A percentile compares a stretch with the other conserved stretches of the same genome.
Conservation (phyloP, 352 stramenopile genomes). For the Poterioochromonas sp. region DNA sequence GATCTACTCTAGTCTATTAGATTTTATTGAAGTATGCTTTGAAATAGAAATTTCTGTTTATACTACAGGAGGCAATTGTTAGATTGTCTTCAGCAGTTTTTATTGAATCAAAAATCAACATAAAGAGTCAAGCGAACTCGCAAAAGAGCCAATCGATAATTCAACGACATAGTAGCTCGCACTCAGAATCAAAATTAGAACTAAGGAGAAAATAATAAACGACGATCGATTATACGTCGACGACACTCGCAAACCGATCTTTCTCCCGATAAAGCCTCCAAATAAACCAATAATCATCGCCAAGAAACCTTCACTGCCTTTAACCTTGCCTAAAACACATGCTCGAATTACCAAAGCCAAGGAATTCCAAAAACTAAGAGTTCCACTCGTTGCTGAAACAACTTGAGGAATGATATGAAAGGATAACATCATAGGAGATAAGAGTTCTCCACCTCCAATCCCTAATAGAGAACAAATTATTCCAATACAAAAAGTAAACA, state of each 20-base stretch:
- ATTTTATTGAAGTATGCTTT: too few species aligned
- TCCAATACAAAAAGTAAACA: not conserved
- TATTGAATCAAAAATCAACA: not conserved
- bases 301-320: not conserved
- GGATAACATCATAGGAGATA: slow-evolving; percentile 62
- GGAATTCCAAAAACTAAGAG: slow-evolving; percentile 70
- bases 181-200: not conserved
- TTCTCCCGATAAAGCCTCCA: not conserved
- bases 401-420: slow-evolving; percentile 63
- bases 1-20: too few species aligned
- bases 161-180: not conserved
- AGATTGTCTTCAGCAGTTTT: too few species aligned
- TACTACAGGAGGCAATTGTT: too few species aligned
- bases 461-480: slow-evolving; percentile 39
- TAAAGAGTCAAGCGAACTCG: not conserved
- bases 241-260: not conserved
- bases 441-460: slow-evolving; percentile 70
- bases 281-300: not conserved
- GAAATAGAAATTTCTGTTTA: too few species aligned
- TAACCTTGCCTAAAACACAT: not conserved
- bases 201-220: slow-evolving; percentile 4
- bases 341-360: slow-evolving; percentile 36
- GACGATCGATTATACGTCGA: not conserved
- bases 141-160: not conserved
- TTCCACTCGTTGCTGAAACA: slow-evolving; percentile 60